Conservation (phyloP, 805 yeast genomes). For the Wickerhamomyces tratensis region DNA sequence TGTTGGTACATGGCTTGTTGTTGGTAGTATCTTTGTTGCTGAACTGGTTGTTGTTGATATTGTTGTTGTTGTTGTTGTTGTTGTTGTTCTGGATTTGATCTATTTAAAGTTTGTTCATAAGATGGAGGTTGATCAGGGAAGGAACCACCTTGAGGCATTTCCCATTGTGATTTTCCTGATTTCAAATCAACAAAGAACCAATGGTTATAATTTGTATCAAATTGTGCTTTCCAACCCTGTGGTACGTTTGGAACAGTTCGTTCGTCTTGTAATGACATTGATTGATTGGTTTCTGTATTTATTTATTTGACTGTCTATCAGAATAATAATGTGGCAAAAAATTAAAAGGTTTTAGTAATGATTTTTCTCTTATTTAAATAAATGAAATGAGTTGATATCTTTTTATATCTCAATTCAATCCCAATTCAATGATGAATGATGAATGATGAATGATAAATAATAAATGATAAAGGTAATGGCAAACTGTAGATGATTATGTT, state of each 20-base stretch:
- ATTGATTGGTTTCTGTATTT: too few species aligned
- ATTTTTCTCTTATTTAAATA: too few species aligned
- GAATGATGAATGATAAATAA: too few species aligned
- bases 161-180: slow-evolving; percentile 85
- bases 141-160: slow-evolving; percentile 55
- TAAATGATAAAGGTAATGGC: too few species aligned
- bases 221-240: slow-evolving; percentile 65
- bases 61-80: slow-evolving; percentile 1
- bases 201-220: slow-evolving; percentile 57
- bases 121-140: slow-evolving; percentile 36
- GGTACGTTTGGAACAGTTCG: slow-evolving; percentile 38
- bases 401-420: too few species aligned
- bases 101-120: slow-evolving; percentile 13
- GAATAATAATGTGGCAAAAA: too few species aligned
- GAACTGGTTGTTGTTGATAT: slow-evolving; percentile 7
- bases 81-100: slow-evolving; percentile 8
- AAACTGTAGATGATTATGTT: too few species aligned
- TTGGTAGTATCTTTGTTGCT: slow-evolving; percentile 8
- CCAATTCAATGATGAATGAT: too few species aligned
- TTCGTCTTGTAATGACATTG: background rate
- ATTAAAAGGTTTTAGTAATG: too few species aligned
- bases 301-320: too few species aligned
- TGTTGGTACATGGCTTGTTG: slow-evolving; percentile 16
- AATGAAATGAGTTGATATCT: too few species aligned
- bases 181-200: slow-evolving; percentile 75